phyloP scores from a whole-genome alignment of 805 yeast species.

The Sugiyamaella chiloensis region DNA sequence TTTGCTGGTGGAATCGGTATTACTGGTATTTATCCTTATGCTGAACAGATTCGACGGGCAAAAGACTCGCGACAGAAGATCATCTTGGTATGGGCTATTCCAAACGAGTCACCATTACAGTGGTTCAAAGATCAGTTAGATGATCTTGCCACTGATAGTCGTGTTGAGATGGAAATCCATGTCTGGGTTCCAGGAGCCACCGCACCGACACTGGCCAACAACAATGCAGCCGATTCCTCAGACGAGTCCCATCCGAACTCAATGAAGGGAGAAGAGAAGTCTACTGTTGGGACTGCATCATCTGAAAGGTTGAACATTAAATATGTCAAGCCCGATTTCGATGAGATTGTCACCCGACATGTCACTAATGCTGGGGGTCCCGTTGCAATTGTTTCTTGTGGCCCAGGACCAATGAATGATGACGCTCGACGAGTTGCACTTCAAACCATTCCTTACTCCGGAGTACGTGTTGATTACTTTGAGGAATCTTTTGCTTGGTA shows the following conservation, averaged over 20 bases:
- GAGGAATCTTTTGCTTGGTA: constrained; percentile 74
- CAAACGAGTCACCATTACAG: constrained; percentile 47
- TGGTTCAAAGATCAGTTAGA: constrained; percentile 48
- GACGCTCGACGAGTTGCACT: constrained; percentile 49
- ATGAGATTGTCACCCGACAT: constrained; percentile 37
- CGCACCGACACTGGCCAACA: background rate
- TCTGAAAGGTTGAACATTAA: constrained; percentile 4
- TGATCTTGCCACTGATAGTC: constrained; percentile 24
- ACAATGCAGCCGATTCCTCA: background rate
- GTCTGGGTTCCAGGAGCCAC: background rate
- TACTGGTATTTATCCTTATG: constrained; percentile 50
- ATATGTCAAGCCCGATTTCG: constrained; percentile 43
- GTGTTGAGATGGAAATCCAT: constrained; percentile 10
- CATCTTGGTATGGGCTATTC: constrained; percentile 59
- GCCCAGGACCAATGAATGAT: constrained; percentile 60
- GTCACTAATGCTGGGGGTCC: constrained; percentile 38
- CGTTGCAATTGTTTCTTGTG: constrained; percentile 58
- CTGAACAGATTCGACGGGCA: constrained; percentile 21
- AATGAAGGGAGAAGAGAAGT: constrained; percentile 4
- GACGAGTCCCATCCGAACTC: background rate
- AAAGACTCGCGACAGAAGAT: constrained; percentile 23
- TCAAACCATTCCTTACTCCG: constrained; percentile 38
- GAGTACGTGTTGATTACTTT: constrained; percentile 57
- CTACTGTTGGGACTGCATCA: background rate
- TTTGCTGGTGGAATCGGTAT: constrained; percentile 63